These are phyloP conservation scores for Russula dissimulans DNA, from an alignment of 768 basidiomycete genomes.

Conservation along the genomic window DNA sequence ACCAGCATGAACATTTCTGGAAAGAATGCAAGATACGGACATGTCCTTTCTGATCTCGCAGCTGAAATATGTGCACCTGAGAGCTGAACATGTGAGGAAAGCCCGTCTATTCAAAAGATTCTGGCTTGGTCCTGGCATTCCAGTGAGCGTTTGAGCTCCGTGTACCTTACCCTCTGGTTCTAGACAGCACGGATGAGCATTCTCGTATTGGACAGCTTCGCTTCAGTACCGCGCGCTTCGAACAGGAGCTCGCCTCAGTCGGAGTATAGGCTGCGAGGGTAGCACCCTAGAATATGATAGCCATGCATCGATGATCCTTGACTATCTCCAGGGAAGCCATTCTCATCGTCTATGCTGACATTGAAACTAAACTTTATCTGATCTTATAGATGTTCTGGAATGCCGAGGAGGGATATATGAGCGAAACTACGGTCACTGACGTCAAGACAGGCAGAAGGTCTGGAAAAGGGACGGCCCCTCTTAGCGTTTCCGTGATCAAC, in stretches of 20 bases:
- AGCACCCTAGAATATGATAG: neutral
- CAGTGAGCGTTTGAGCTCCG: too few species aligned
- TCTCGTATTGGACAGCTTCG: constrained; percentile 8
- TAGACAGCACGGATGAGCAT: too few species aligned
- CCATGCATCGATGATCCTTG: constrained; percentile 3
- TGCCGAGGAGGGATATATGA: constrained; percentile 7
- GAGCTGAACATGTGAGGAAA: too few species aligned
- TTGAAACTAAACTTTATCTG: neutral
- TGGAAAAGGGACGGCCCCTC: neutral
- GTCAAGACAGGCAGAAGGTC: constrained; percentile 3
- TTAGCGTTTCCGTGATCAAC: constrained; percentile 4
- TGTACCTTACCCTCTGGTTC: too few species aligned
- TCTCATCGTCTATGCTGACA: neutral
- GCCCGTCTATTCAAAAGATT: too few species aligned
- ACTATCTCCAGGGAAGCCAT: constrained; percentile 10
- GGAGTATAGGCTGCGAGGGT: neutral
- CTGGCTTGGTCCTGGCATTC: too few species aligned
- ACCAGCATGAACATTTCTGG: too few species aligned
- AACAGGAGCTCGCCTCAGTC: constrained; percentile 7
- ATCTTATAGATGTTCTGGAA: constrained; percentile 13
- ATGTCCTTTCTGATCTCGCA: too few species aligned
- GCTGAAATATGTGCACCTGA: too few species aligned
- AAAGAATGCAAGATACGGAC: too few species aligned
- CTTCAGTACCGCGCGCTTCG: constrained; percentile 7
- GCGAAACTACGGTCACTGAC: constrained; percentile 10